A percentile compares a stretch with the other conserved stretches of the same genome.
These are phyloP conservation scores for Wickerhamomyces bovis DNA, from an alignment of 805 yeast species.

Conservation along the genomic window DNA sequence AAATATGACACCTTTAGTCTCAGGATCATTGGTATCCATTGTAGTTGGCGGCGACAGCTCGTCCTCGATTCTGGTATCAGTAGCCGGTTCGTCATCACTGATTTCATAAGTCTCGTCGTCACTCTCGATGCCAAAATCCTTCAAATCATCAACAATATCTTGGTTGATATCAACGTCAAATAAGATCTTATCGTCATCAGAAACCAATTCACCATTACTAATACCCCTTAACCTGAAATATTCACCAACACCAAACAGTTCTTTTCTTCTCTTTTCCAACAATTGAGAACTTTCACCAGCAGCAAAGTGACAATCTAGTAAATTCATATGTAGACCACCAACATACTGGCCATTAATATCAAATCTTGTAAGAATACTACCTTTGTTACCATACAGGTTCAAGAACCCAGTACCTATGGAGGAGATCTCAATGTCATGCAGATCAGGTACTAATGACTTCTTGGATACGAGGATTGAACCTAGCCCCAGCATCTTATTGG, in stretches of 20 bases:
- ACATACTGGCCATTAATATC: not conserved
- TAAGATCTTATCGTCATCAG: conserved; percentile 14
- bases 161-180: conserved; percentile 24
- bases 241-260: conserved; percentile 33
- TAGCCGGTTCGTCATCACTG: not conserved
- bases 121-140: conserved; percentile 10
- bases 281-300: conserved; percentile 40
- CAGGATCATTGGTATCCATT: conserved; percentile 1
- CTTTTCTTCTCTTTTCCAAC: conserved; percentile 37
- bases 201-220: conserved; percentile 13
- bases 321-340: conserved; percentile 27
- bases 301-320: conserved; percentile 49
- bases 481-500: conserved; percentile 47
- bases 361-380: conserved; percentile 18
- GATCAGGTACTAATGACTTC: conserved; percentile 28
- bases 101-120: conserved; percentile 8
- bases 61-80: not conserved
- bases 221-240: conserved; percentile 23
- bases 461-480: conserved; percentile 40
- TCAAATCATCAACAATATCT: not conserved
- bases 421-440: conserved; percentile 32
- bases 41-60: conserved; percentile 1
- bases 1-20: conserved; percentile 21
- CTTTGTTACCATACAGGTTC: conserved; percentile 57
- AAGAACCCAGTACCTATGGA: conserved; percentile 54